These are phyloP conservation scores for Fusarium annulatum DNA, from an alignment of 2,329 filamentous ascomycete genomes.

Conservation along the genomic window DNA sequence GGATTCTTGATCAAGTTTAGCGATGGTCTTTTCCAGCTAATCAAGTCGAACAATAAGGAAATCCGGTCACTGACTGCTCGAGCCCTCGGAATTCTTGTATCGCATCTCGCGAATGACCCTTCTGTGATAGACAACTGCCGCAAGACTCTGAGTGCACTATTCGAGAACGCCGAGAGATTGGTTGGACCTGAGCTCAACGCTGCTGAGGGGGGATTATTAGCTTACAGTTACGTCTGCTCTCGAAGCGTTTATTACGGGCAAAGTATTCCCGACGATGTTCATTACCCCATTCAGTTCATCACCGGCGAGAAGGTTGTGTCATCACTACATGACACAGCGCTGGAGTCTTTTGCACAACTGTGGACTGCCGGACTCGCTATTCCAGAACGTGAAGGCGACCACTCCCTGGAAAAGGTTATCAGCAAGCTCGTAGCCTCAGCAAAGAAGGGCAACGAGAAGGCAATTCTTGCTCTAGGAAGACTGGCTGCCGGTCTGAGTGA, in stretches of 20 bases:
- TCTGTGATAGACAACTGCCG: conserved; percentile 43
- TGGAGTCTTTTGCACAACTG: conserved; percentile 60
- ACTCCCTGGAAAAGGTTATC: conserved; percentile 60
- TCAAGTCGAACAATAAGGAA: conserved; percentile 78
- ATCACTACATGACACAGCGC: conserved; percentile 57
- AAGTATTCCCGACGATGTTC: conserved; percentile 41
- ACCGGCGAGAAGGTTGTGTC: conserved; percentile 43
- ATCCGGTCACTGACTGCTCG: conserved; percentile 75
- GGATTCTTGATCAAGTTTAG: conserved; percentile 61
- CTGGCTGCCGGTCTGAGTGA: conserved; percentile 73
- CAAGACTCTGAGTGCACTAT: conserved; percentile 55
- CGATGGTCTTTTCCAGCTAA: conserved; percentile 65
- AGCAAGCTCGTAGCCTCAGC: conserved; percentile 74
- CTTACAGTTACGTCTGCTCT: conserved; percentile 58
- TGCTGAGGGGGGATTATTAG: conserved; percentile 60
- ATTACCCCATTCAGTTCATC: conserved; percentile 49
- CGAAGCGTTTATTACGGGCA: conserved; percentile 57
- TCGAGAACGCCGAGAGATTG: conserved; percentile 56
- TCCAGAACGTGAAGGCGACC: conserved; percentile 46
- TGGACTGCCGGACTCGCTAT: conserved; percentile 58
- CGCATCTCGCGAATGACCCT: conserved; percentile 65
- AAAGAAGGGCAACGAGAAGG: conserved; percentile 83
- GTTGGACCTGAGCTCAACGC: conserved; percentile 58
- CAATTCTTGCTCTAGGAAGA: conserved; percentile 83
- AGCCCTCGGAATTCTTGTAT: conserved; percentile 79